Evolutionary conservation across 208 protist genomes (phyloP), one percentile per base, ranked within the genome.

Genomic region (Naegleria lovaniensis): DNA sequence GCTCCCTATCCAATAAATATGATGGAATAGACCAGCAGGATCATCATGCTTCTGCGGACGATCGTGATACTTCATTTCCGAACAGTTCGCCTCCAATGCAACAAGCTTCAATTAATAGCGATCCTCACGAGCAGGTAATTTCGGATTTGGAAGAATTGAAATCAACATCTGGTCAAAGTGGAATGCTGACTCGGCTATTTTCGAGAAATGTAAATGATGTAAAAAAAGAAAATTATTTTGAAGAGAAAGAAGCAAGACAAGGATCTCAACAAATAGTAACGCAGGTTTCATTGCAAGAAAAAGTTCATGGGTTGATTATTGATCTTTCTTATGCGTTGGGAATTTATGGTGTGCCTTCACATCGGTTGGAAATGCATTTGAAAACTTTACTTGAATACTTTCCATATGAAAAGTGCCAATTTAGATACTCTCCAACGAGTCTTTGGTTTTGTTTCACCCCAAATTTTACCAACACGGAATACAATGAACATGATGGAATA

Each of bases 361-460:
- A 36, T 79, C 19, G 67, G 36, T 79, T 79, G 9, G 67, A 79
- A 79, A 79, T 79, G 67, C 67, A 79, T 79, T 36, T 79, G 1
- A 79, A 79, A 36, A 79, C 29, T 36, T 79, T 79, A 36, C 9
- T 29, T 15, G 29, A 36, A 36, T 29, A 9, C 9, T 79, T 79
- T 36, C 67, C 67, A 9, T 79, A 36, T 7, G 29, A 36, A 13
- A 36, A 79, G n/a, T 29, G 16, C 7, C 25, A 79, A 36, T 79
- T 79, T 79, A 79, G 67, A 79, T 79, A 79, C n/a, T 36, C 67
- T 36, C 67, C 67, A 79, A 36, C 67, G 6, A 79, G 67, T 79
- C 9, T 79, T 25, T 79, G 67, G 67, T 36, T 79, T 79, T 79
- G 67, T 33, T 79, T 79, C 36, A 79, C 67, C 16, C 67, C 67